phyloP scores from a whole-genome alignment of 140 eudicot species.

The Flaveria floridana region DNA sequence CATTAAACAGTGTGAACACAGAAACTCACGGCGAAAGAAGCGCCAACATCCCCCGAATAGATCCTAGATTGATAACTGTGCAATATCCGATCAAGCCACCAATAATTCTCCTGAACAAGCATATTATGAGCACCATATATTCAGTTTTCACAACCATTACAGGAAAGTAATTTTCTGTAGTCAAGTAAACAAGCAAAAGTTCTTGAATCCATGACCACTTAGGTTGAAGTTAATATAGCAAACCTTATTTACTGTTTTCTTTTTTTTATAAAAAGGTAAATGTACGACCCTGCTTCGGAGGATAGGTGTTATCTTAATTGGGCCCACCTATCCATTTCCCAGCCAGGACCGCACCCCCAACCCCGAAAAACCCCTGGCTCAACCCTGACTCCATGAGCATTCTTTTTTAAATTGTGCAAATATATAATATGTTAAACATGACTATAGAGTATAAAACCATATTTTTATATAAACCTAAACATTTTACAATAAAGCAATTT shows the following conservation, averaged over 20 bases:
- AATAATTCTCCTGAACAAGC: constrained; percentile 69
- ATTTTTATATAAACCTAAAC: not conserved
- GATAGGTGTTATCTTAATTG: too few species aligned
- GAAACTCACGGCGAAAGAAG: constrained; percentile 63
- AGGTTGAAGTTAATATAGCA: constrained; percentile 2
- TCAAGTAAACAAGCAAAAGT: constrained; percentile 12
- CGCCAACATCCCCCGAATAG: constrained; percentile 80
- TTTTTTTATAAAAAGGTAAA: too few species aligned
- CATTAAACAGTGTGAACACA: not conserved
- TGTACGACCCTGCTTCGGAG: too few species aligned
- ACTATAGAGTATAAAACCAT: not conserved
- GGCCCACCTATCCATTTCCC: too few species aligned
- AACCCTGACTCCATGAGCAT: too few species aligned
- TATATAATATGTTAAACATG: not conserved
- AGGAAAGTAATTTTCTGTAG: constrained; percentile 10
- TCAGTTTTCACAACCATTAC: not conserved
- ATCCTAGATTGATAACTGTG: constrained; percentile 83
- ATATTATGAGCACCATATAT: constrained; percentile 19
- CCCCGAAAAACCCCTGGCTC: too few species aligned
- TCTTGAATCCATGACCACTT: constrained; percentile 19
- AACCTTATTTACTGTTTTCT: too few species aligned
- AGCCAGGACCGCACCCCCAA: too few species aligned
- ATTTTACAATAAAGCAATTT: not conserved
- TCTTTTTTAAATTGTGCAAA: not conserved
- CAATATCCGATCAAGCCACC: constrained; percentile 83